phyloP scores from a whole-genome alignment of 192 early-diverging fungal genomes.

The Coemansia sp. region DNA sequence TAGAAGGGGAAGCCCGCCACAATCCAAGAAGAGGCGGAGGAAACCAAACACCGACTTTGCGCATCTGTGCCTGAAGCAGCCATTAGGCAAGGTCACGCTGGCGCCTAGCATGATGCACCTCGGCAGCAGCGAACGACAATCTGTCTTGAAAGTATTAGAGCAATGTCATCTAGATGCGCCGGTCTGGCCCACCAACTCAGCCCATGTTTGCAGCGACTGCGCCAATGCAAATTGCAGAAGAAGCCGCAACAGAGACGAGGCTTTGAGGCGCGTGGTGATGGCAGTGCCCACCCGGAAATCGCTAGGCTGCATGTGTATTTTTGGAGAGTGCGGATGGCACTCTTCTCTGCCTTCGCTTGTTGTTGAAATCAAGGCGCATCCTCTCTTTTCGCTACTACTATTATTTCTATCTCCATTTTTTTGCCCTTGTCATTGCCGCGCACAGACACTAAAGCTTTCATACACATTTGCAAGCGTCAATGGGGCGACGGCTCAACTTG shows the following conservation, averaged over 20 bases:
- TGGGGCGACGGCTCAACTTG: conserved; percentile 33
- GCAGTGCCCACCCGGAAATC: background rate
- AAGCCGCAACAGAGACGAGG: background rate
- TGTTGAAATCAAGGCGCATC: no score
- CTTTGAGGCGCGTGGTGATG: background rate
- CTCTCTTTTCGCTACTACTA: background rate
- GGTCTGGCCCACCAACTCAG: background rate
- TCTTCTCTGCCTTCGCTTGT: background rate
- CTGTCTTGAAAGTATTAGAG: background rate
- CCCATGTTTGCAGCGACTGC: background rate
- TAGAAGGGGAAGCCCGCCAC: background rate
- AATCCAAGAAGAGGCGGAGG: background rate
- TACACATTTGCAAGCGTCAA: background rate
- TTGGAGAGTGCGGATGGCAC: background rate
- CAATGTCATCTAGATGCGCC: background rate
- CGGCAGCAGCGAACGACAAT: background rate
- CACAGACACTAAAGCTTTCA: background rate
- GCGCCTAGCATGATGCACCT: background rate
- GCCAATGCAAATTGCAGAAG: background rate
- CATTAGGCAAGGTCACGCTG: background rate
- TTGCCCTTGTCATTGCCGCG: background rate
- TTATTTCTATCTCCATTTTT: background rate
- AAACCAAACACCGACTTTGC: background rate
- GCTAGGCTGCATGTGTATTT: background rate
- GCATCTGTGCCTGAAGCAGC: background rate